Evolutionary conservation across 495 filamentous ascomycete genomes (phyloP), one percentile per base, ranked within the genome.

Genomic region (Beverwykella pulmonaria): DNA sequence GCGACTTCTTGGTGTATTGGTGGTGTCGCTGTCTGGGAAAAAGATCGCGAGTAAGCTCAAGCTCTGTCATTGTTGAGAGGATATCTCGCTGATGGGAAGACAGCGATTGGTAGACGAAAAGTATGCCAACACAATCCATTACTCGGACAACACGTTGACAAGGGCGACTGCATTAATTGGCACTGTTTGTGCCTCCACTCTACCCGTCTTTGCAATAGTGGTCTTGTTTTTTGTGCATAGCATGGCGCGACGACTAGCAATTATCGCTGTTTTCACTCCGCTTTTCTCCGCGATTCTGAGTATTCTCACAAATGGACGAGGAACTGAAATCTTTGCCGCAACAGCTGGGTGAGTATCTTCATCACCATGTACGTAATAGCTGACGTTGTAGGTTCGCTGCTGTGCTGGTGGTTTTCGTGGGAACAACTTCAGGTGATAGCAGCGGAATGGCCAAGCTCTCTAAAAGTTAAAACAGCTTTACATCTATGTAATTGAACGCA

Each of bases 351-450:
- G 22, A 50, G 47, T 50, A 14, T 12, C 47, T 12, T 20, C 12
- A 12, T 14, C 20, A 14, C 22, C 12, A 50, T 12, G 8, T 8
- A 50, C 8, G 9, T 8, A 8, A 50, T 12, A 50, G 9, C 47
- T 50, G 47, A 50, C 47, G 8, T 20, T 50, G 20, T 23, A 50
- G 47, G 20, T 50, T 50, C 22, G 47, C 47, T 50, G 47, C 47
- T 50, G 47, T 50, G 20, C 20, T 14, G 20, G 47, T 50, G 12
- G 47, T 50, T 20, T 50, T 50, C 47, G 47, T 50, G 10, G 47
- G 47, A 14, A 50, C 47, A 23, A 50, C 10, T 8, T 12, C 20
- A 41, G 36, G 36, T 41, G 36, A 41, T 41, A 17, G 36, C 17
- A 41, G 17, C 8, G 36, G 36, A 41, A 41, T 17, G 36, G 8